A percentile compares a stretch with the other conserved stretches of the same genome.
These are phyloP conservation scores for Ophiostoma perfectum DNA, from an alignment of 2,329 filamentous ascomycete genomes.

Conservation along the genomic window DNA sequence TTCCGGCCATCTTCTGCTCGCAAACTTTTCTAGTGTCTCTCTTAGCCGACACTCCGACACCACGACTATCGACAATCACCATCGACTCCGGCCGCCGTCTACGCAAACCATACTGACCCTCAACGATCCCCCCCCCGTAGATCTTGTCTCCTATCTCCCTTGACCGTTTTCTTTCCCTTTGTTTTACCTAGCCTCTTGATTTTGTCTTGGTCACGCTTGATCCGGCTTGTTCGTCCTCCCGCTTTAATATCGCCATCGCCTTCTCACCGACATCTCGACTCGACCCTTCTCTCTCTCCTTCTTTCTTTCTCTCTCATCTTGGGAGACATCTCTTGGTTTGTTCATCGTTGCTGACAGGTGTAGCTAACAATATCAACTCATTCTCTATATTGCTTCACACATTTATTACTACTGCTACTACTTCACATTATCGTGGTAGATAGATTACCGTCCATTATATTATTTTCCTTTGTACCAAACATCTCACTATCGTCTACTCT, in stretches of 20 bases:
- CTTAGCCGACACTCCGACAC: not conserved
- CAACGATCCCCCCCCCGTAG: not conserved
- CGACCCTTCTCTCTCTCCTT: not conserved
- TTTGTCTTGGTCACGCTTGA: not conserved
- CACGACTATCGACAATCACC: not conserved
- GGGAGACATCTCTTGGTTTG: not conserved
- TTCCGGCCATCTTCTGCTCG: slow-evolving; percentile 17
- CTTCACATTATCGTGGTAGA: not conserved
- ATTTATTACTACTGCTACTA: not conserved
- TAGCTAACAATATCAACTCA: slow-evolving; percentile 4
- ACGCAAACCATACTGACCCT: not conserved
- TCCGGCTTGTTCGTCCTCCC: not conserved
- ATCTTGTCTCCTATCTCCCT: not conserved
- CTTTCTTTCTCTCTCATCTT: not conserved
- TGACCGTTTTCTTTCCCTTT: not conserved
- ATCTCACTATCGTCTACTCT: not conserved
- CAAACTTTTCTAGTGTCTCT: not conserved
- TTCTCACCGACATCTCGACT: not conserved
- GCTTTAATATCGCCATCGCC: slow-evolving; percentile 6
- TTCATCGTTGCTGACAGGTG: slow-evolving; percentile 4
- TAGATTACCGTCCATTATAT: not conserved
- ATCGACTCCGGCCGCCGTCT: not conserved
- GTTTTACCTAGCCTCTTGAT: not conserved
- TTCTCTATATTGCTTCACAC: no score
- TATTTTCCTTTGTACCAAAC: not conserved